Conservation (phyloP, 2,329 filamentous ascomycete genomes). For the Emergomyces pasteurianus region DNA sequence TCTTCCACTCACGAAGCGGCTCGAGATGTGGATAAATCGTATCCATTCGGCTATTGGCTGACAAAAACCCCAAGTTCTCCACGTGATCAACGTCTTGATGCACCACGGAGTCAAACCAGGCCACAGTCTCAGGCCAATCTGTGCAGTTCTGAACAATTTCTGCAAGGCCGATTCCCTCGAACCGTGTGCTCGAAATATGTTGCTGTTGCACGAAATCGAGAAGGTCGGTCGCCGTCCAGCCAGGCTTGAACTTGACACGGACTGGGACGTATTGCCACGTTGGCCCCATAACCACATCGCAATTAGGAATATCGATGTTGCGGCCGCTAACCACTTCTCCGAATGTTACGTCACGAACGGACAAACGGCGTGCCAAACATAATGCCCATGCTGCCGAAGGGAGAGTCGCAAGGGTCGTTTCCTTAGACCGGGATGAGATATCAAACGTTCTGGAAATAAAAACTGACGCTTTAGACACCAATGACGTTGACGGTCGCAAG, state of each 20-base stretch:
- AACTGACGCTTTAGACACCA: slow-evolving; percentile 1
- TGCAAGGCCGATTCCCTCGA: slow-evolving; percentile 38
- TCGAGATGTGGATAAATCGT: slow-evolving; percentile 46
- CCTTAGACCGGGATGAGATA: slow-evolving; percentile 37
- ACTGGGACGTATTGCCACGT: slow-evolving; percentile 53
- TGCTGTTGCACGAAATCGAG: slow-evolving; percentile 39
- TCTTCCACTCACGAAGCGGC: slow-evolving; percentile 47
- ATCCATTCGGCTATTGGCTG: slow-evolving; percentile 34
- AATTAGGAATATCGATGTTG: slow-evolving; percentile 40
- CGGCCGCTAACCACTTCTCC: slow-evolving; percentile 51
- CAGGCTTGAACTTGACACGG: slow-evolving; percentile 39
- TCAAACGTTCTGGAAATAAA: slow-evolving; percentile 20
- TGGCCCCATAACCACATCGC: slow-evolving; percentile 45
- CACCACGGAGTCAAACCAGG: slow-evolving; percentile 45
- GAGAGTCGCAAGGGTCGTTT: slow-evolving; percentile 47
- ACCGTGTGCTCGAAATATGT: slow-evolving; percentile 37
- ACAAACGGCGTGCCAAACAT: slow-evolving; percentile 40
- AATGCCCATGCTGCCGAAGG: slow-evolving; percentile 51
- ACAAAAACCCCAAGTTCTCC: slow-evolving; percentile 27
- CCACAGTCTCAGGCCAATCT: slow-evolving; percentile 28
- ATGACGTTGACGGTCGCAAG: slow-evolving; percentile 4
- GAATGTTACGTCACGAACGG: slow-evolving; percentile 43
- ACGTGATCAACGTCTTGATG: slow-evolving; percentile 48
- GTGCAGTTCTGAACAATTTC: slow-evolving; percentile 39
- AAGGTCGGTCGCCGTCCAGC: slow-evolving; percentile 37